phyloP scores from a whole-genome alignment of 2,329 filamentous ascomycete genomes.

The Neofusicoccum ribis region DNA sequence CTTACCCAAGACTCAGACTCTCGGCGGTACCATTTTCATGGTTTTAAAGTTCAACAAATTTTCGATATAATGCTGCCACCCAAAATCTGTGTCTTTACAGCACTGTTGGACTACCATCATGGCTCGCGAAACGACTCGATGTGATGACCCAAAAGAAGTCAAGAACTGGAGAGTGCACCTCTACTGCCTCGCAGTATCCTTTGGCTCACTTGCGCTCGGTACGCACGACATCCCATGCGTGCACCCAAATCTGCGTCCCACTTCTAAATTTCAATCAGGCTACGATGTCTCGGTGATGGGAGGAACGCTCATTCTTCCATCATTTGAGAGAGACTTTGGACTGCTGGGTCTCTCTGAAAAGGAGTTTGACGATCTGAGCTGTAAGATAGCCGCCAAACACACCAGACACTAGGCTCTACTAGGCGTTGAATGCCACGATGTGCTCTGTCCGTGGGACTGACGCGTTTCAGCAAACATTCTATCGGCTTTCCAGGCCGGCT shows the following conservation, averaged over 20 bases:
- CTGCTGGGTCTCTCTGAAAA: conserved; percentile 31
- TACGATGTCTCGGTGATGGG: conserved; percentile 40
- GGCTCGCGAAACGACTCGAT: too few relatives aligned
- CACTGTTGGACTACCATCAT: too few relatives aligned
- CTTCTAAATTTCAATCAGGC: conserved; percentile 20
- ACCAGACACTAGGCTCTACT: too few relatives aligned
- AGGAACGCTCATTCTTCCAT: conserved; percentile 42
- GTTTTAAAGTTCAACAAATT: too few relatives aligned
- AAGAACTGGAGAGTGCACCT: conserved; percentile 38
- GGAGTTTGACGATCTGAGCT: conserved; percentile 26
- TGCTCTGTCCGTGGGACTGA: too few relatives aligned
- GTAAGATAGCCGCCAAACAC: background rate
- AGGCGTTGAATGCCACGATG: too few relatives aligned
- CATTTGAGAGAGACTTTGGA: conserved; percentile 40
- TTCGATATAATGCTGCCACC: too few relatives aligned
- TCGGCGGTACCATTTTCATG: too few relatives aligned
- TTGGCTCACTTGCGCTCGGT: conserved; percentile 35
- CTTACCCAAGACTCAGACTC: too few relatives aligned
- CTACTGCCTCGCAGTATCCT: conserved; percentile 36
- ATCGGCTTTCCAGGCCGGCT: conserved; percentile 22
- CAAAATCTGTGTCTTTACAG: too few relatives aligned
- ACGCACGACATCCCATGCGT: background rate
- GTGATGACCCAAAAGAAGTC: conserved; percentile 33
- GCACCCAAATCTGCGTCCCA: too few relatives aligned
- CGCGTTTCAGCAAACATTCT: background rate